A percentile compares a stretch with the other conserved stretches of the same genome.
Conservation (phyloP, 257 asterid genomes). For the Solanum rostratum region DNA sequence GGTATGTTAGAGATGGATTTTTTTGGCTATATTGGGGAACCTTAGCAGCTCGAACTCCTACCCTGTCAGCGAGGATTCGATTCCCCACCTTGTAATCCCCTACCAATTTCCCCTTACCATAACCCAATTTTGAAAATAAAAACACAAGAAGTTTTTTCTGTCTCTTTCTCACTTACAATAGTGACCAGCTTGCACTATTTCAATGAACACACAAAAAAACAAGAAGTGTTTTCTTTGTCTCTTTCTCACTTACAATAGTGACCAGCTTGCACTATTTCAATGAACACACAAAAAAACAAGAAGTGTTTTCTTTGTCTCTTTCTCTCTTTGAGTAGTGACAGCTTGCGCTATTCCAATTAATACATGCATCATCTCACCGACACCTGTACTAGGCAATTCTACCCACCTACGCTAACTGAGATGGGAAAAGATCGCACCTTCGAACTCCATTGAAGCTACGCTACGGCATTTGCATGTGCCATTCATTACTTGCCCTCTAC, state of each 20-base stretch:
- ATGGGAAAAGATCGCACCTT: background rate
- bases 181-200: background rate
- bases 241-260: background rate
- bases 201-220: background rate
- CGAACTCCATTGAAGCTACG: background rate
- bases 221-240: background rate
- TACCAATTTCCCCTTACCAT: background rate
- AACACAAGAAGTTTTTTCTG: background rate
- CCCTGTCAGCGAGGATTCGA: background rate
- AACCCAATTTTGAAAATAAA: background rate
- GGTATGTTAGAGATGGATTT: background rate
- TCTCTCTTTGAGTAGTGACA: background rate
- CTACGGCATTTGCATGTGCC: background rate
- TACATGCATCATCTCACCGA: background rate
- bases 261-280: background rate
- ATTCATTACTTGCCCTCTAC: background rate
- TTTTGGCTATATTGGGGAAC: background rate
- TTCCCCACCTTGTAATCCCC: background rate
- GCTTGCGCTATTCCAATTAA: background rate
- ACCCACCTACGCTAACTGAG: background rate
- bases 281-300: background rate
- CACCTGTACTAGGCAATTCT: background rate
- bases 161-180: background rate
- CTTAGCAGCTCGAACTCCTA: background rate
- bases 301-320: background rate